Evolutionary conservation across 306 rosid species (phyloP), one percentile per base, ranked within the genome.

Genomic region (Cicer cuneatum): DNA sequence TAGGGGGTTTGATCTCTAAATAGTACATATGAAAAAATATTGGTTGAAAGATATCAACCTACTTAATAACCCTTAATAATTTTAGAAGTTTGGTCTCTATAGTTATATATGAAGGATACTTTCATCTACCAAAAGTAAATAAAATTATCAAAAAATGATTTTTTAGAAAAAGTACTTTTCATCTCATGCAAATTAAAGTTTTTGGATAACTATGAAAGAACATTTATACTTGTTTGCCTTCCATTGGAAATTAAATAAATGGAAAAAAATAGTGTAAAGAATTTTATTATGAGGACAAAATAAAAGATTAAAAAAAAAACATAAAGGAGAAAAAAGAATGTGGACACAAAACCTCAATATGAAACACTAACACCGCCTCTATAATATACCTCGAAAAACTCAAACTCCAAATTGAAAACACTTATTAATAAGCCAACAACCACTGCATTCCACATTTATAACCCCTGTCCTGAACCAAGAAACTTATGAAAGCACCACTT

Each of bases 351-450:
- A 81, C 57, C 12, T 19, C 49, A 42, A 62, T 6, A 64, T 43
- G 73, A 53, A 42, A 72, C 68, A 45, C 15, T 7, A 69, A 52
- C 63, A 81, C 73, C 69, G 51, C 70, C 78, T 19, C 56, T 54
- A 35, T 29, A 29, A 5, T 29, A 29, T 11, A 56, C 85, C 81
- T 81, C 78, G 85, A 81, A 76, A 71, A 52, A 54, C 74, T 37
- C 63, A 24, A 9, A 43, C 64, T 46, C 57, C 41, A 64, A 75
- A 47, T 39, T 3, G 19, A 37, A 63, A 46, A 46, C 81, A 81
- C 35, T 29, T 29, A 29, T 81, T 81, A 63, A 81, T 81, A 70
- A 19, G 35, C 49, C 85, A 81, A 81, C 85, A 37, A 81, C 81
- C 74, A 47, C 84, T 63, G 69, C 69, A 53, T 46, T 53, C 8